Percentiles rank a stretch among this genome's conserved stretches.
phyloP scores from a whole-genome alignment of 2,329 filamentous ascomycete genomes.

The Sarocladium oryzae region DNA sequence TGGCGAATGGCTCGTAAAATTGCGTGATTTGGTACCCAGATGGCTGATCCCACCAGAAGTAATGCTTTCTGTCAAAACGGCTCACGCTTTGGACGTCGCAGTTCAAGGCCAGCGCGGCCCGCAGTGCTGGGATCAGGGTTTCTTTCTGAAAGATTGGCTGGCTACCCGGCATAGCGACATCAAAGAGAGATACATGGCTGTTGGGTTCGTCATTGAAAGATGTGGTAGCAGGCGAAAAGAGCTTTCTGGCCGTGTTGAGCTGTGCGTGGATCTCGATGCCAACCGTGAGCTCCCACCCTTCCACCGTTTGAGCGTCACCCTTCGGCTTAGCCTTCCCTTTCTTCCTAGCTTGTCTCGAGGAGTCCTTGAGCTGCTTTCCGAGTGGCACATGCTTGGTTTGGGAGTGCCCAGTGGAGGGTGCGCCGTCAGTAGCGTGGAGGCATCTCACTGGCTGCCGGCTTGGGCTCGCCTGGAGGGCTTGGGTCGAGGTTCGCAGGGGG shows the following conservation, averaged over 20 bases:
- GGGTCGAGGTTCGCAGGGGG: constrained; percentile 11
- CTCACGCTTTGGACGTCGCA: constrained; percentile 73
- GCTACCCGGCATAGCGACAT: constrained; percentile 80
- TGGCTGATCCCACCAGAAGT: constrained; percentile 98
- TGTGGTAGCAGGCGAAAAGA: constrained; percentile 72
- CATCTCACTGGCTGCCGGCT: constrained; percentile 16
- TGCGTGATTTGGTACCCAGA: constrained; percentile 97
- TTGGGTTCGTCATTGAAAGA: constrained; percentile 68
- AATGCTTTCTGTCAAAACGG: constrained; percentile 93
- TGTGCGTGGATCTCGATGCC: constrained; percentile 98
- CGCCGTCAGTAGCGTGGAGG: constrained; percentile 23
- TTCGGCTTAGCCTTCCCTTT: constrained; percentile 45
- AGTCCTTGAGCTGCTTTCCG: constrained; percentile 67
- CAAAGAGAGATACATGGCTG: constrained; percentile 81
- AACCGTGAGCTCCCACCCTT: constrained; percentile 86
- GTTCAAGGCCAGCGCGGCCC: constrained; percentile 77
- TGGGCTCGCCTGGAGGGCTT: constrained; percentile 10
- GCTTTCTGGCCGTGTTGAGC: constrained; percentile 79
- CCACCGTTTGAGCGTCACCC: constrained; percentile 41
- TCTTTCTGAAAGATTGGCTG: constrained; percentile 81
- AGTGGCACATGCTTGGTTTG: constrained; percentile 40
- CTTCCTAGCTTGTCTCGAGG: constrained; percentile 64
- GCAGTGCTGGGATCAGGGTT: constrained; percentile 80
- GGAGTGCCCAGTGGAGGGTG: constrained; percentile 17
- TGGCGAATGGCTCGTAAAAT: constrained; percentile 72